Evolutionary conservation across 495 filamentous ascomycete genomes (phyloP).

Genomic region (Schizothecium vesticola): DNA sequence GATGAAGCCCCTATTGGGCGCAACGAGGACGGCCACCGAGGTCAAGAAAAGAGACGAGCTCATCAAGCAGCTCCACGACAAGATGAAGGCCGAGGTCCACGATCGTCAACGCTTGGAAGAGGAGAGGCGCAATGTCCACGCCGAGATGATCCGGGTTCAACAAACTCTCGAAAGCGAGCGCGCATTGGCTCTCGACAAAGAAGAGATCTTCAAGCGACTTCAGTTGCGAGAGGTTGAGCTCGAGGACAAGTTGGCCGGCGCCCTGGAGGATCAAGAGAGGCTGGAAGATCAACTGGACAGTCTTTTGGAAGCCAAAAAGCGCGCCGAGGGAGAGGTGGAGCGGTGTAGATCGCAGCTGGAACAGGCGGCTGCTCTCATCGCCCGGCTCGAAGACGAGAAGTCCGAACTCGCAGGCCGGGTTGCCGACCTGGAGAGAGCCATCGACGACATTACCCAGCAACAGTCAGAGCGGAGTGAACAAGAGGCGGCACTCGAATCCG

Average conservation of each 20-base stretch:
- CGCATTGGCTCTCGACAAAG: constrained; percentile 90
- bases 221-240: constrained; percentile 84
- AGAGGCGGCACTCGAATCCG: constrained; percentile 68
- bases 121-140: constrained; percentile 78
- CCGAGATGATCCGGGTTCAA: constrained; percentile 82
- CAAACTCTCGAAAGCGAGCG: constrained; percentile 93
- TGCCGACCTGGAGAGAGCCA: constrained; percentile 58
- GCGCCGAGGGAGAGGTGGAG: constrained; percentile 78
- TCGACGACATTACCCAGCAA: constrained; percentile 59
- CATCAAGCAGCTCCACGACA: constrained; percentile 77
- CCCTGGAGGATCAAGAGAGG: constrained; percentile 91
- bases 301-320: constrained; percentile 83
- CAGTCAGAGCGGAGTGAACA: constrained; percentile 65
- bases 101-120: constrained; percentile 83
- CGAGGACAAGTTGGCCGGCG: constrained; percentile 82
- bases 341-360: constrained; percentile 76
- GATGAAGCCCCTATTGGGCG: constrained; percentile 92
- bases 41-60: constrained; percentile 92
- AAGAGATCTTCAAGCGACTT: constrained; percentile 95
- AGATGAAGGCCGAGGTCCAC: constrained; percentile 69
- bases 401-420: constrained; percentile 62
- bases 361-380: constrained; percentile 83
- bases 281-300: constrained; percentile 91
- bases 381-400: constrained; percentile 79
- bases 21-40: constrained; percentile 81